phyloP scores from a whole-genome alignment of 768 basidiomycete genomes.

The Suillus subalutaceus region DNA sequence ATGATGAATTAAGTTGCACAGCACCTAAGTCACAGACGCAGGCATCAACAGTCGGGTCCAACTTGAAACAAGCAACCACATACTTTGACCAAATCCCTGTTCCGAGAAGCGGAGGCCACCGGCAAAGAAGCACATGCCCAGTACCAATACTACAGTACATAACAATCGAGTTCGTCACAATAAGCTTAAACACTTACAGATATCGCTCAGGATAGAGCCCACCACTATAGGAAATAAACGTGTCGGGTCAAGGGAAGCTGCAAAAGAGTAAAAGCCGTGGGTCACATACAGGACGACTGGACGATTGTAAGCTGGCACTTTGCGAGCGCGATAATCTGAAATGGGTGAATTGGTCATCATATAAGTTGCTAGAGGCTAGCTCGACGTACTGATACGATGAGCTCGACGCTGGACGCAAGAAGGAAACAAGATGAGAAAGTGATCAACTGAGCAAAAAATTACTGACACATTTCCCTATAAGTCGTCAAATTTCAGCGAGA shows the following conservation, averaged over 20 bases:
- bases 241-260: conserved; percentile 4
- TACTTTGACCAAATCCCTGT: conserved; percentile 76
- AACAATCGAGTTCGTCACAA: neutral
- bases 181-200: conserved; percentile 42
- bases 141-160: conserved; percentile 67
- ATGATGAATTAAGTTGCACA: conserved; percentile 72
- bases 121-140: conserved; percentile 86
- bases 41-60: neutral
- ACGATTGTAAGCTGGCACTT: conserved; percentile 83
- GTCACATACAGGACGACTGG: conserved; percentile 66
- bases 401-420: conserved; percentile 42
- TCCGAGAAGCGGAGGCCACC: conserved; percentile 78
- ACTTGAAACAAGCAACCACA: conserved; percentile 23
- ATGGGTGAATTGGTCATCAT: neutral
- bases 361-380: neutral
- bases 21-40: conserved; percentile 47
- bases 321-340: conserved; percentile 73
- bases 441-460: neutral
- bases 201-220: conserved; percentile 81
- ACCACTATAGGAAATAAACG: conserved; percentile 51
- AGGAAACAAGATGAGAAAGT: neutral
- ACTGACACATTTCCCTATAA: conserved; percentile 36
- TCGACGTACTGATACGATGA: conserved; percentile 70
- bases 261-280: neutral
- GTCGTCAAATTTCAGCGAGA: neutral